Evolutionary conservation across 257 asterid species (phyloP).

Genomic region (Ilex aquifolium): DNA sequence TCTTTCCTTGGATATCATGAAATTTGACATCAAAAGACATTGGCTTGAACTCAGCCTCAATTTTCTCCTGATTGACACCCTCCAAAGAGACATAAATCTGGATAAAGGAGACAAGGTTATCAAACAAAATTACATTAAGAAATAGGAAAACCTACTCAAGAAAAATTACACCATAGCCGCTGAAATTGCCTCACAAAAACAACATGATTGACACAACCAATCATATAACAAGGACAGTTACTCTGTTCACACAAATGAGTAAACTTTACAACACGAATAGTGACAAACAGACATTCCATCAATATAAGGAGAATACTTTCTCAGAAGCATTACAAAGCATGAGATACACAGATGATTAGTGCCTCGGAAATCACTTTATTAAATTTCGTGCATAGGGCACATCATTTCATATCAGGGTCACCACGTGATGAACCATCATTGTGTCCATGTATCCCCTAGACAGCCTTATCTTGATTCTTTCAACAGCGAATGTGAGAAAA

Average conservation of each 20-base stretch:
- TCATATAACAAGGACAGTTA: no score
- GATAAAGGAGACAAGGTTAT: background rate
- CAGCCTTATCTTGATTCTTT: background rate
- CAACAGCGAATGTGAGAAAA: background rate
- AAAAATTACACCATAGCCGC: no score
- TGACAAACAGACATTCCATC: no score
- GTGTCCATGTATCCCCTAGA: background rate
- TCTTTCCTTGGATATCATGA: conserved; percentile 75
- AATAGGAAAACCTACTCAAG: background rate
- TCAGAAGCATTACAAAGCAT: background rate
- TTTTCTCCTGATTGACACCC: conserved; percentile 73
- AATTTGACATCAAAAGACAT: conserved; percentile 64
- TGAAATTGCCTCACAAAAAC: background rate
- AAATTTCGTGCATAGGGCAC: background rate
- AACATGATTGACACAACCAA: background rate
- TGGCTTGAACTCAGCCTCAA: conserved; percentile 62
- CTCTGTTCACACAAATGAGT: background rate
- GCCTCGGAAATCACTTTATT: no score
- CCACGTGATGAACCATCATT: background rate
- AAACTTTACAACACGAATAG: background rate
- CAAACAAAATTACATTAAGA: background rate
- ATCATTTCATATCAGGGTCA: background rate
- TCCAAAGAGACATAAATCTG: conserved; percentile 81
- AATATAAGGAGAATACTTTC: no score
- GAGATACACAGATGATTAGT: background rate